Evolutionary conservation across 768 basidiomycete species (phyloP).

Genomic region (Termitomyces sp.): DNA sequence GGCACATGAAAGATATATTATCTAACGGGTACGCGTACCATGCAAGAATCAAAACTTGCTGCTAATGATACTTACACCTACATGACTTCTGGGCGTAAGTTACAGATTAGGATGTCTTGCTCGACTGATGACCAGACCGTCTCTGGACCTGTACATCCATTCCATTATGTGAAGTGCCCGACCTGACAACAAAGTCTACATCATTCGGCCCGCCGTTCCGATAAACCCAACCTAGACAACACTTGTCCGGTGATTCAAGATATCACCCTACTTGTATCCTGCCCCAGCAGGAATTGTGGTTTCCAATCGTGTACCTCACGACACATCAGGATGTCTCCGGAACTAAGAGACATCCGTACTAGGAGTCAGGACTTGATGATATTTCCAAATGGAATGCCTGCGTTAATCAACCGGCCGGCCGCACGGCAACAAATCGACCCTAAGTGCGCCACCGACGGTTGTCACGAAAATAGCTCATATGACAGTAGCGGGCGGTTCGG

Average conservation of each 20-base stretch:
- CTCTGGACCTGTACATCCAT: neutral
- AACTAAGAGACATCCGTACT: neutral
- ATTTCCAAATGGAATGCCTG: neutral
- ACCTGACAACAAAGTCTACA: neutral
- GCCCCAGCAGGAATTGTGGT: neutral
- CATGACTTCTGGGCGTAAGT: neutral
- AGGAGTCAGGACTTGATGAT: neutral
- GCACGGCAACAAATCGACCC: slow-evolving; percentile 21
- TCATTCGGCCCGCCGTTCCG: neutral
- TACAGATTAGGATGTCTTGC: neutral
- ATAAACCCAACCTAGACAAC: neutral
- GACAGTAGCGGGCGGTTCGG: slow-evolving; percentile 46
- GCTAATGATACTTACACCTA: neutral
- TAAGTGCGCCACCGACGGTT: slow-evolving; percentile 43
- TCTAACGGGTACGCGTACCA: neutral
- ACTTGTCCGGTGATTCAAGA: neutral
- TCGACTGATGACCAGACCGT: neutral
- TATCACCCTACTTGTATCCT: neutral
- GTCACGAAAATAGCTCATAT: slow-evolving; percentile 53
- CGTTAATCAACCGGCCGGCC: neutral
- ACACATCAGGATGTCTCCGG: neutral
- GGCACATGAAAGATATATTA: neutral
- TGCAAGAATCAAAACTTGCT: neutral
- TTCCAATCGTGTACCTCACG: neutral
- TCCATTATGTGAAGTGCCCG: neutral